A percentile compares a stretch with the other conserved stretches of the same genome.
phyloP scores from a whole-genome alignment of 129 eudicot genomes.

The Logfia minima region DNA sequence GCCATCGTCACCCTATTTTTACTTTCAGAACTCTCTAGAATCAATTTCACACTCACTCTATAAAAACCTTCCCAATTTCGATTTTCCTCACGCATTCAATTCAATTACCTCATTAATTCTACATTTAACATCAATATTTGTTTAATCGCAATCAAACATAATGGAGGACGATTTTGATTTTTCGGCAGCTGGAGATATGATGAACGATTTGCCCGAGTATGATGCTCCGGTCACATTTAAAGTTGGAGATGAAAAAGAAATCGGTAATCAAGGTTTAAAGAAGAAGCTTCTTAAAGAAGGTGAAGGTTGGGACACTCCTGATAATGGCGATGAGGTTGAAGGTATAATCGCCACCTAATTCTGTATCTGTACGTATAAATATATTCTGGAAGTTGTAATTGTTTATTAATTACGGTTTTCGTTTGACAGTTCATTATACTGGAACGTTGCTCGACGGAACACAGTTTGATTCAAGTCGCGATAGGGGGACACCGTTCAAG shows the following conservation, averaged over 20 bases:
- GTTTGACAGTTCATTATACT: slow-evolving; percentile 79
- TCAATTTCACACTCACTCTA: background rate
- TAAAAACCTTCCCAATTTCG: background rate
- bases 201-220: slow-evolving; percentile 44
- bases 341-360: slow-evolving; percentile 37
- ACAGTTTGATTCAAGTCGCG: slow-evolving; percentile 87
- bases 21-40: background rate
- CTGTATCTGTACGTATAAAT: background rate
- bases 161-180: slow-evolving; percentile 86
- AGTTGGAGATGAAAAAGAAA: slow-evolving; percentile 94
- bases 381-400: background rate
- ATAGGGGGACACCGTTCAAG: slow-evolving; percentile 77
- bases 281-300: slow-evolving; percentile 93
- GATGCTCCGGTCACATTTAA: slow-evolving; percentile 43
- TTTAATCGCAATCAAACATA: background rate
- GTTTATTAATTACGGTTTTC: background rate
- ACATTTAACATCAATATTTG: background rate
- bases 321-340: slow-evolving; percentile 88
- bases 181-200: slow-evolving; percentile 46
- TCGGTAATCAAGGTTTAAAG: slow-evolving; percentile 74
- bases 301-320: slow-evolving; percentile 86
- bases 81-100: background rate
- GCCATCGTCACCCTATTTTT: background rate
- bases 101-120: background rate
- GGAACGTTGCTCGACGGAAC: slow-evolving; percentile 93